Base-by-base conservation (phyloP, 2,329 filamentous ascomycete genomes). In the Colletotrichum liaoningense region DNA sequence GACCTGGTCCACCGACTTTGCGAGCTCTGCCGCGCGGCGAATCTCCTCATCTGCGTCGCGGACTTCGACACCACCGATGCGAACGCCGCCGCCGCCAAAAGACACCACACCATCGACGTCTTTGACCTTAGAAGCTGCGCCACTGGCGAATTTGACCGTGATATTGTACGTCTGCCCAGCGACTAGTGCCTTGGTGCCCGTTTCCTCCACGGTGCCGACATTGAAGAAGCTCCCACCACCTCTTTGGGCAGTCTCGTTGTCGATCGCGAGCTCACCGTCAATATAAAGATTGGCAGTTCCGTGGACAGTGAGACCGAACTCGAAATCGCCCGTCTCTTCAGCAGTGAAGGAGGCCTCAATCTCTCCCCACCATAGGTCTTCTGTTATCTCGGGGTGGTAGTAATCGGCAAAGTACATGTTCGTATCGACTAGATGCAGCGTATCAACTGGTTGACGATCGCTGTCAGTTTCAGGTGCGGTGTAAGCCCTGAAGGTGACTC, bases 1-100 rank as follows among this genome's bases (percentile, higher is more conserved):
- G 3, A 92, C 90, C 54, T 91, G 86, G 38, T 92, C 90, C 0
- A 88, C 88, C 19, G 85, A 82, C 74, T 85, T 84, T 11, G 91
- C 91, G 8, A 88, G 33, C 7, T 67, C 54, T 4, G 73, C 69
- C 0, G 77, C 77, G 9, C 68, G 62, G 14, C 12, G 12, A 28
- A 78, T 73, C 5, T 62, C 73, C 16, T 75, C 52, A 3, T 72
- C 69, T 1, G 60, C 54, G 8, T 75, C 56, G 1, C 74, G 67
- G 6, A 33, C 38, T n/a, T 64, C 58, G 30, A 38, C 52, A n/a
- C 63, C 54, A 3, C 72, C 67, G 5, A 74, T 56, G 4, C 67
- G 59, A n/a, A 65, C 24, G 4, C 58, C 72, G 26, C 72, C 67
- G 14, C 63, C 52, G 5, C 65, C 63, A 14, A 60, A 19, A 1